Percentiles rank a stretch among this genome's conserved stretches.
These are phyloP conservation scores for Byssothecium circinans DNA, from an alignment of 2,329 filamentous ascomycete genomes.

Conservation along the genomic window DNA sequence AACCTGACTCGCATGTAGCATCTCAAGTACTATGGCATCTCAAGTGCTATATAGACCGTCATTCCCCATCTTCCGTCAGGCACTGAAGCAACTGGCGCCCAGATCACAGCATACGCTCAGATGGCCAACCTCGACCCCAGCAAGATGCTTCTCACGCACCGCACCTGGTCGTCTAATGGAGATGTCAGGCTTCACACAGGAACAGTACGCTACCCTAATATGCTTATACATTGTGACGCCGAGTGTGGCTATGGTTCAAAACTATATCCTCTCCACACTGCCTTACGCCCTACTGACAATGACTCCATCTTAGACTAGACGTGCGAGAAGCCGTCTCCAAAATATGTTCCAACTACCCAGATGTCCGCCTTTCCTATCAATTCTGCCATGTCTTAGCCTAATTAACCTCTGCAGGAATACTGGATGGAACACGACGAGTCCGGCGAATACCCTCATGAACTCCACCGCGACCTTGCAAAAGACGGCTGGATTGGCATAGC, in stretches of 20 bases:
- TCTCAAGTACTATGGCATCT: background rate
- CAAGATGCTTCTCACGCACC: constrained; percentile 34
- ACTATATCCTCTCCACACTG: too few species aligned
- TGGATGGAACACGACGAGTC: constrained; percentile 74
- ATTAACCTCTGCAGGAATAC: constrained; percentile 58
- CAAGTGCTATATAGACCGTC: background rate
- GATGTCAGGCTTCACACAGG: constrained; percentile 68
- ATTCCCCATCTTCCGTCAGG: background rate
- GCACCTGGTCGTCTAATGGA: constrained; percentile 61
- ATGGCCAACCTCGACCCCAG: constrained; percentile 1
- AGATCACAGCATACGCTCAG: background rate
- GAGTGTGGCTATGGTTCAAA: too few species aligned
- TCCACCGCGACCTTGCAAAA: constrained; percentile 72
- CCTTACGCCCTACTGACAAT: too few species aligned
- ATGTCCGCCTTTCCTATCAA: constrained; percentile 9
- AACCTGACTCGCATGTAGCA: background rate
- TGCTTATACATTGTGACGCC: too few species aligned
- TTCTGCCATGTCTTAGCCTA: background rate
- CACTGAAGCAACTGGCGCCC: too few species aligned
- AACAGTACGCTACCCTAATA: constrained; percentile 59
- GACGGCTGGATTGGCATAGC: constrained; percentile 83
- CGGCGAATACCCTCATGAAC: constrained; percentile 70
- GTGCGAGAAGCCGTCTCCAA: constrained; percentile 72
- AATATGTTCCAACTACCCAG: constrained; percentile 69
- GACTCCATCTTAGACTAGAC: constrained; percentile 47